A percentile compares a stretch with the other conserved stretches of the same genome.
phyloP scores from a whole-genome alignment of 148 eudicot species.

The Rhododendron molle region DNA sequence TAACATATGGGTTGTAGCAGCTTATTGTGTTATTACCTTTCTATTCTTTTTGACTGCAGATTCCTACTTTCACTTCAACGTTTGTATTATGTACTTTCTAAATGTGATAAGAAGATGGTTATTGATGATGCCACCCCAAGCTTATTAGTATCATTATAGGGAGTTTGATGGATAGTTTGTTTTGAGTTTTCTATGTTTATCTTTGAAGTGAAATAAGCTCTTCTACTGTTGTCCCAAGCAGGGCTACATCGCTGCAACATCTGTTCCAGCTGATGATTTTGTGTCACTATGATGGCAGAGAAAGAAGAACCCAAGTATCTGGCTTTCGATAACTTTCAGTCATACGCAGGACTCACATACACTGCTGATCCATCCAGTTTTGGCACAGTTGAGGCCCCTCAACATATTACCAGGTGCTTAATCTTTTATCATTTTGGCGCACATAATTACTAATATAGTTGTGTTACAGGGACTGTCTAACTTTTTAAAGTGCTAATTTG shows the following conservation, averaged over 20 bases:
- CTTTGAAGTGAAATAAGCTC: background rate
- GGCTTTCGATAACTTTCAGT: slow-evolving; percentile 33
- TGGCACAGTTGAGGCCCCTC: slow-evolving; percentile 26
- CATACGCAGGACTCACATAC: slow-evolving; percentile 33
- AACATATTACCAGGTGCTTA: too few relatives aligned
- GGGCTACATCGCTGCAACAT: background rate
- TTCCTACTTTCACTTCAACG: background rate
- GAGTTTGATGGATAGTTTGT: background rate
- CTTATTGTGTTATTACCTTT: too few relatives aligned
- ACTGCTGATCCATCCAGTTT: slow-evolving; percentile 37
- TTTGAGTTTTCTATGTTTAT: background rate
- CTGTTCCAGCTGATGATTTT: background rate
- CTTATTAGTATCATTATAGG: background rate
- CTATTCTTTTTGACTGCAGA: background rate
- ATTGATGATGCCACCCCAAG: background rate
- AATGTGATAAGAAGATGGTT: background rate
- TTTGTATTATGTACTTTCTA: background rate
- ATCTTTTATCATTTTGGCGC: background rate
- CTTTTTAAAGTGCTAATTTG: background rate
- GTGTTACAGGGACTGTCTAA: slow-evolving; percentile 1
- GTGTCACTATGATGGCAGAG: too few relatives aligned
- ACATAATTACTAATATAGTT: background rate
- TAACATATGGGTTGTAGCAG: background rate
- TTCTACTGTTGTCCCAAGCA: background rate
- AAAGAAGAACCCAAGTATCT: slow-evolving; percentile 33